Percentiles rank a stretch among this genome's conserved stretches.
These are phyloP conservation scores for Aurantiochytrium sp. DNA, from an alignment of 108 stramenopile genomes.

Conservation along the genomic window DNA sequence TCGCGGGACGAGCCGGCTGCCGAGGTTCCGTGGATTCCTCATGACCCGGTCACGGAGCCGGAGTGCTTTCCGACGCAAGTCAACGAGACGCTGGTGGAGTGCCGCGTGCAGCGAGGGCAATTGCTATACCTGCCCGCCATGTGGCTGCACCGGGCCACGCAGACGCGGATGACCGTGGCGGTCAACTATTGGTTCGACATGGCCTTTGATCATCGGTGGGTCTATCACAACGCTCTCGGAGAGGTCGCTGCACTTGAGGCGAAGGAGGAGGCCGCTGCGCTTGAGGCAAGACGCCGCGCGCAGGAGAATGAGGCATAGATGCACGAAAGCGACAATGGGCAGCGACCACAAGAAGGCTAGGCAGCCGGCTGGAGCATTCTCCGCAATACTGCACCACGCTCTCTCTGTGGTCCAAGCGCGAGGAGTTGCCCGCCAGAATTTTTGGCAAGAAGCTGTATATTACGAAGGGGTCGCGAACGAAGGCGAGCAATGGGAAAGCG, in stretches of 20 bases:
- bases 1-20: constrained; percentile 13
- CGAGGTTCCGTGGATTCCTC: constrained; percentile 42
- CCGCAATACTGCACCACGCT: no score
- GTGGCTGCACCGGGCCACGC: constrained; percentile 90
- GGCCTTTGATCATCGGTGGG: constrained; percentile 67
- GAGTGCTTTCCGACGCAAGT: constrained; percentile 41
- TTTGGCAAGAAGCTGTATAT: no score
- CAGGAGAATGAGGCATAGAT: no score
- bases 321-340: no score
- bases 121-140: constrained; percentile 83
- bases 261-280: no score
- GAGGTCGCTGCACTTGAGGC: background rate
- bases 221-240: background rate
- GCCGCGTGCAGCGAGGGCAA: constrained; percentile 50
- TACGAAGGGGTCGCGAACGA: no score
- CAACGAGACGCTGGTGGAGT: background rate
- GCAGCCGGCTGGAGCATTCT: no score
- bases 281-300: no score
- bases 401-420: no score
- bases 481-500: no score
- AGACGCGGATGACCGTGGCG: constrained; percentile 80
- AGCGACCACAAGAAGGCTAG: no score
- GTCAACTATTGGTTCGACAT: constrained; percentile 95
- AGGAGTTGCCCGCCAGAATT: no score
- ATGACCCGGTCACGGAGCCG: constrained; percentile 39